These are phyloP conservation scores for Chalciporus chontae DNA, from an alignment of 768 basidiomycete species.

Conservation along the genomic window DNA sequence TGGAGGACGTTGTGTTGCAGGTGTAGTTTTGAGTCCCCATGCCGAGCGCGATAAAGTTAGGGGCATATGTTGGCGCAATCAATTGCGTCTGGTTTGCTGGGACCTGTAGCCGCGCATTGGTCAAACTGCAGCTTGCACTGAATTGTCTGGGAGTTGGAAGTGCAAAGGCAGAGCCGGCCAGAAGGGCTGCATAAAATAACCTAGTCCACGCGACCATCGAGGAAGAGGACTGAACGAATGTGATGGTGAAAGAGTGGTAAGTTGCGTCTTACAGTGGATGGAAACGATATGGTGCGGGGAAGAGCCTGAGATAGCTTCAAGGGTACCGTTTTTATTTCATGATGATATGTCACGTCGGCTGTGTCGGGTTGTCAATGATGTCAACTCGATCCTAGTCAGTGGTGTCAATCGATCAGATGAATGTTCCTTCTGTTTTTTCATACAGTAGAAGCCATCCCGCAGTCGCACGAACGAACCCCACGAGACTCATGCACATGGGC, in stretches of 20 bases:
- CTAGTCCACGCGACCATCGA: not conserved
- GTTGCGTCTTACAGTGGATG: not conserved
- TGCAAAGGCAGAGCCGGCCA: not conserved
- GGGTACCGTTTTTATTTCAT: no score
- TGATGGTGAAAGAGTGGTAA: constrained; percentile 1
- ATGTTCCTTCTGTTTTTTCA: no score
- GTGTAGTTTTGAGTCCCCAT: constrained; percentile 57
- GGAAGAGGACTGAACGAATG: not conserved
- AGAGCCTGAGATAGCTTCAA: not conserved
- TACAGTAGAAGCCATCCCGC: no score
- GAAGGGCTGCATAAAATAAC: not conserved
- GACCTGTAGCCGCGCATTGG: constrained; percentile 11
- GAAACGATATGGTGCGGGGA: not conserved
- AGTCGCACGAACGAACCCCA: no score
- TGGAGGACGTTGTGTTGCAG: constrained; percentile 38
- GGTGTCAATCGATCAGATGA: no score
- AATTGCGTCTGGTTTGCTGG: constrained; percentile 32
- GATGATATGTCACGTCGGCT: no score
- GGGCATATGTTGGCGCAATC: constrained; percentile 32
- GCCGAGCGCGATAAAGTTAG: constrained; percentile 43
- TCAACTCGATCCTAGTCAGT: no score
- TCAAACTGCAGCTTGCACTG: constrained; percentile 2
- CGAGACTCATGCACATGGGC: no score
- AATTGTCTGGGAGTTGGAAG: not conserved
- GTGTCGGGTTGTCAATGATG: no score